A percentile compares a stretch with the other conserved stretches of the same genome.
phyloP scores from a whole-genome alignment of 2,329 filamentous ascomycete genomes.

The Pseudogymnoascus sp. region DNA sequence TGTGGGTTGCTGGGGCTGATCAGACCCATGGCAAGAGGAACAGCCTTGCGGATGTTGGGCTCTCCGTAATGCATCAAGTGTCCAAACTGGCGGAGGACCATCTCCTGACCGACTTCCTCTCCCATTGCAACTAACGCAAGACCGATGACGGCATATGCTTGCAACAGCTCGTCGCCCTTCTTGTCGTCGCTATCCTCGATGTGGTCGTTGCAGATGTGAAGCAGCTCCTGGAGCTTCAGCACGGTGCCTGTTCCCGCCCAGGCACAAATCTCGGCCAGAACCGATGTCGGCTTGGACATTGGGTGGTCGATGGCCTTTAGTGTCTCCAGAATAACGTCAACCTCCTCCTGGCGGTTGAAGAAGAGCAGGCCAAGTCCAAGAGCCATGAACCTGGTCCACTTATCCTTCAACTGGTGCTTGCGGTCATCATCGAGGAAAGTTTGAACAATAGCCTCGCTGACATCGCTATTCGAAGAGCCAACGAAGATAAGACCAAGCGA shows the following conservation, averaged over 20 bases:
- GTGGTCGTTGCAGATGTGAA: constrained; percentile 97
- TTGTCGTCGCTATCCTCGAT: constrained; percentile 92
- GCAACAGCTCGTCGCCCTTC: constrained; percentile 90
- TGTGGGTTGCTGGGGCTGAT: constrained; percentile 97
- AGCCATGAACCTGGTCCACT: constrained; percentile 96
- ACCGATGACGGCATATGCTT: constrained; percentile 92
- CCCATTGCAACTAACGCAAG: constrained; percentile 95
- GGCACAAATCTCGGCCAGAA: constrained; percentile 91
- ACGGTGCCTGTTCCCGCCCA: constrained; percentile 98
- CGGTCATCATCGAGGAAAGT: constrained; percentile 92
- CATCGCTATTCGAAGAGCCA: constrained; percentile 82
- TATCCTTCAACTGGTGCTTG: constrained; percentile 85
- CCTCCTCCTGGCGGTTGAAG: constrained; percentile 95
- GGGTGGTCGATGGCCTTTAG: constrained; percentile 95
- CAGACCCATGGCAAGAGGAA: constrained; percentile 92
- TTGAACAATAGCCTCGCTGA: constrained; percentile 85
- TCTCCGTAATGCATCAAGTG: constrained; percentile 99
- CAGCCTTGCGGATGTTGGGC: constrained; percentile 91
- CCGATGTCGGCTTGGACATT: constrained; percentile 91
- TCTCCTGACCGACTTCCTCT: constrained; percentile 96
- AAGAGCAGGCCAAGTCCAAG: constrained; percentile 88
- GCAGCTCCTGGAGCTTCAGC: constrained; percentile 90
- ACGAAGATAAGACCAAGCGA: constrained; percentile 87
- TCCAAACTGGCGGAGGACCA: constrained; percentile 95
- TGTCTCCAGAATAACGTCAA: constrained; percentile 96